Evolutionary conservation across 768 basidiomycete genomes (phyloP), one percentile per base, ranked within the genome.

Genomic region (Lentinula sp.): DNA sequence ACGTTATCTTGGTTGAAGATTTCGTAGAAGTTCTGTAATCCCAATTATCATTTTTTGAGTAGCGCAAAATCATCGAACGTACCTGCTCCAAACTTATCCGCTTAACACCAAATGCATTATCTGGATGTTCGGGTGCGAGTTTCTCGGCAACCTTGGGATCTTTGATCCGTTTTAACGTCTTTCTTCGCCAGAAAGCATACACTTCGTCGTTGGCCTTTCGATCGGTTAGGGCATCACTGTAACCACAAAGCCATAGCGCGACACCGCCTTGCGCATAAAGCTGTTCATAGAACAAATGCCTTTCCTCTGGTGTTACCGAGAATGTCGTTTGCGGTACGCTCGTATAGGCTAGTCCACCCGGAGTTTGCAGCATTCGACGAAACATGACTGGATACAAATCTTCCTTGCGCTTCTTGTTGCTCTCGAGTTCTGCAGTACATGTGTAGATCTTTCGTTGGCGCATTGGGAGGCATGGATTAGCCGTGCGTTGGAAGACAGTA

Each of bases 161-260:
- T 15, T 57, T 58, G 8, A 67, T 62, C 20, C 66, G 36, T 13
- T 46, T 43, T 36, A 36, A 45, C 9, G 62, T 57, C 32, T 65
- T 67, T 16, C 51, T 39, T 28, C 61, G 33, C 65, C 65, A 67
- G 39, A 67, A 67, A 6, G 48, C 60, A 32, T 61, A 61, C 8
- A 52, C 60, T 18, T 54, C 60, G 32, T 48, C 54, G 23, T 61
- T 61, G 16, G 60, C 60, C 13, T 41, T 53, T 36, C 56, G 48
- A 23, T 61, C 48, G 3, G 45, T 61, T 6, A 48, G 32, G 7
- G 32, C 23, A 39, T 61, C 60, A 15, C 35, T 33, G 42, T 61
- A 61, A 5, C 43, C 33, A 42, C 33, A 42, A 20, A 55, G 45
- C 54, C 52, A 61, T 20, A 61, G 39, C 45, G 28, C 52, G 8